Evolutionary conservation across 441 rosid species (phyloP).

Genomic region (Macaranga tanarius): DNA sequence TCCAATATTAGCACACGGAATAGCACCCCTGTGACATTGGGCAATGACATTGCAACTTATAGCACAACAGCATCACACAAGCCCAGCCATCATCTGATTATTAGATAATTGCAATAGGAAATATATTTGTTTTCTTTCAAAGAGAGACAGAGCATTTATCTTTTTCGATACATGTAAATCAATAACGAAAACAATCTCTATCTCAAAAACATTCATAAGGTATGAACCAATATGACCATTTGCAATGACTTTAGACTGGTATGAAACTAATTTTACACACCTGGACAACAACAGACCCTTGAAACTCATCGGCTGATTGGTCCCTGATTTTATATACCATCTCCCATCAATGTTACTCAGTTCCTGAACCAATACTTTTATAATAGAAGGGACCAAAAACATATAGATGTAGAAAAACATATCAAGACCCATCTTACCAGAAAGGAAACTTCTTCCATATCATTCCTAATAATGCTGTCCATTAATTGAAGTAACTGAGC

Average conservation of each 20-base stretch:
- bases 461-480: constrained; percentile 65
- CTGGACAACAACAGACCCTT: constrained; percentile 79
- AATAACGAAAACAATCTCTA: background rate
- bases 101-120: background rate
- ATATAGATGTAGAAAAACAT: constrained; percentile 22
- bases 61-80: constrained; percentile 1
- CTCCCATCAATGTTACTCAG: constrained; percentile 64
- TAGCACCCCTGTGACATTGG: background rate
- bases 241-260: constrained; percentile 12
- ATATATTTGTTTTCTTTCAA: background rate
- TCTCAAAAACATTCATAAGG: background rate
- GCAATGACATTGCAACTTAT: constrained; percentile 3
- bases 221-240: constrained; percentile 1
- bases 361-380: constrained; percentile 45
- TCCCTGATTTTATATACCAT: constrained; percentile 76
- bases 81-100: background rate
- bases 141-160: background rate
- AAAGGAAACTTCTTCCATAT: constrained; percentile 46
- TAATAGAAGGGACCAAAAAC: constrained; percentile 14
- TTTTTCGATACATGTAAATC: background rate
- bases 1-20: background rate
- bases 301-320: constrained; percentile 46
- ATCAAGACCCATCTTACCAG: constrained; percentile 41
- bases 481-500: constrained; percentile 71
- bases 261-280: constrained; percentile 36